Conservation (phyloP, 352 stramenopile genomes). For the Pythium utonaiense region DNA sequence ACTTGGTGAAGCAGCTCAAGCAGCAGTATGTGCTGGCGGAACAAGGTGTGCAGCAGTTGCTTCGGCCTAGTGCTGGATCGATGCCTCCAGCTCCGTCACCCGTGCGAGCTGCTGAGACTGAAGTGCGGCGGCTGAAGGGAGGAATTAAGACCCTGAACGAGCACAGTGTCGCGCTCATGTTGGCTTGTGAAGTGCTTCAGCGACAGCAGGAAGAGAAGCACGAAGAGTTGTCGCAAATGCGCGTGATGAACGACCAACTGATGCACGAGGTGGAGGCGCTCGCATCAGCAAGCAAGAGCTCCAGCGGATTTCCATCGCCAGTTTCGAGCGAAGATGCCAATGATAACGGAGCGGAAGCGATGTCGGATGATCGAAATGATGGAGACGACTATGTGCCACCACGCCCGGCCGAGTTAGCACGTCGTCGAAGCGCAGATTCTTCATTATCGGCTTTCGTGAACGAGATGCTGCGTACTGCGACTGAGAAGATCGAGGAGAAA, state of each 20-base stretch:
- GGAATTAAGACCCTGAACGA: conserved; percentile 29
- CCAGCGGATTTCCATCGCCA: conserved; percentile 5
- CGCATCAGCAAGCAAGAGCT: conserved; percentile 3
- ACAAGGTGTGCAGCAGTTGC: conserved; percentile 56
- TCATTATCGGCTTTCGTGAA: conserved; percentile 71
- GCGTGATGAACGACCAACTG: conserved; percentile 21
- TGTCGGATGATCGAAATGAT: background rate
- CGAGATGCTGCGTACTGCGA: conserved; percentile 68
- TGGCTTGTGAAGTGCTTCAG: conserved; percentile 27
- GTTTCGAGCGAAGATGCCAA: background rate
- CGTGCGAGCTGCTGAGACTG: conserved; percentile 35
- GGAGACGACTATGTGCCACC: background rate
- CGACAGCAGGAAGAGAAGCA: conserved; percentile 20
- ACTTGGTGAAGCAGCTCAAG: conserved; percentile 50
- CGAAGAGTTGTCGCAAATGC: conserved; percentile 14
- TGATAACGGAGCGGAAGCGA: background rate
- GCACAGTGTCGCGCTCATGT: conserved; percentile 24
- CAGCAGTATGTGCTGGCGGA: conserved; percentile 63
- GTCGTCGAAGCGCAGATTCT: conserved; percentile 35
- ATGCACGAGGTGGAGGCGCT: conserved; percentile 19
- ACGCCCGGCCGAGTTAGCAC: background rate
- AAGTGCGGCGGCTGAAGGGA: conserved; percentile 50
- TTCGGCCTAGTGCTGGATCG: conserved; percentile 35
- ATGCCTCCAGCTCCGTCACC: conserved; percentile 23
- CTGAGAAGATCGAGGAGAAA: conserved; percentile 80